These are phyloP conservation scores for Candolleomyces eurysporus DNA, from an alignment of 768 basidiomycete genomes.

Conservation along the genomic window DNA sequence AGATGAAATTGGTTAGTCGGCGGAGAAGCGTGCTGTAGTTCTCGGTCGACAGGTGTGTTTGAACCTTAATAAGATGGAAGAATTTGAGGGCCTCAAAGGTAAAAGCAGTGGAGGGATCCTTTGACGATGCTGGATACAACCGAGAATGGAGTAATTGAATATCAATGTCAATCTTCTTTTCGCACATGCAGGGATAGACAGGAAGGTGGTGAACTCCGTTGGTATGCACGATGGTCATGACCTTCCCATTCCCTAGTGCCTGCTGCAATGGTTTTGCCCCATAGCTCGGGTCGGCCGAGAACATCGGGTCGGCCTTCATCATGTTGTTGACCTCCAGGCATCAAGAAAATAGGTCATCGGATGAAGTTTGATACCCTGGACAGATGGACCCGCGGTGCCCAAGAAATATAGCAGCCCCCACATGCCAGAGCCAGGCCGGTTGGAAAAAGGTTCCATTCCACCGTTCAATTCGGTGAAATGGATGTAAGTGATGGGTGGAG, in stretches of 20 bases:
- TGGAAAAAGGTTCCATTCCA: constrained; percentile 19
- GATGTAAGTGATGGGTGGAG: neutral
- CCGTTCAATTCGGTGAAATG: constrained; percentile 17
- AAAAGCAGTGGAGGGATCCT: neutral
- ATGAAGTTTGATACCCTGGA: constrained; percentile 3
- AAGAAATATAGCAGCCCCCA: constrained; percentile 17
- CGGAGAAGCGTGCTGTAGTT: neutral
- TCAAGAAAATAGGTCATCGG: neutral
- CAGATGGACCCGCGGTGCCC: constrained; percentile 20
- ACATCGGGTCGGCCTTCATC: no score
- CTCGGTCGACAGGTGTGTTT: neutral
- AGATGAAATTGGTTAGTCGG: neutral
- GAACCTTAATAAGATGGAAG: neutral
- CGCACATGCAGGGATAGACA: constrained; percentile 11
- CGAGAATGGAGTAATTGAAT: constrained; percentile 9
- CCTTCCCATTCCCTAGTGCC: neutral
- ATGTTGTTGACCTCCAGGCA: neutral
- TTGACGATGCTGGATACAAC: neutral
- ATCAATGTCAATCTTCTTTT: neutral
- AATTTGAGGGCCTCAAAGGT: neutral
- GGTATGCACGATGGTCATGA: constrained; percentile 9
- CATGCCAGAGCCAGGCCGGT: constrained; percentile 12
- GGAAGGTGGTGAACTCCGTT: constrained; percentile 16
- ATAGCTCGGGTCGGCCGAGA: neutral
- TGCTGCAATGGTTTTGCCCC: neutral